Percentiles rank a stretch among this genome's conserved stretches.
Conservation (phyloP, 106 monocot genomes). For the Ottelia alismoides region DNA sequence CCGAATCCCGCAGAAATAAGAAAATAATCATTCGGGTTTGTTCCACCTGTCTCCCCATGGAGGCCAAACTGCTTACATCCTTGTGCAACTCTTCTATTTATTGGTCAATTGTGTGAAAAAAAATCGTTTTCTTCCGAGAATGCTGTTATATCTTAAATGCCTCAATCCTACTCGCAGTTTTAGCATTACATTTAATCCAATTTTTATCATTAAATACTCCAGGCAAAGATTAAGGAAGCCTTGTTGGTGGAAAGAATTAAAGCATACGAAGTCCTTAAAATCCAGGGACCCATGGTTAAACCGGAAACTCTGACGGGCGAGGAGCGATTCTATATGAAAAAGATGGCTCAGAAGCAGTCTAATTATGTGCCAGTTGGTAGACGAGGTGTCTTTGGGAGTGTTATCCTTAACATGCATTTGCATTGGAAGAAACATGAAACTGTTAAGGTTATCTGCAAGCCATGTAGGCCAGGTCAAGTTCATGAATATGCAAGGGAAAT, state of each 20-base stretch:
- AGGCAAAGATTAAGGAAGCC: conserved; percentile 83
- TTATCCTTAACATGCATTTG: conserved; percentile 94
- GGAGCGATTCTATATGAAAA: conserved; percentile 86
- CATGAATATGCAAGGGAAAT: conserved; percentile 87
- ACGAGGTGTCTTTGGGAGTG: conserved; percentile 83
- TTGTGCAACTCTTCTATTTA: too few species aligned
- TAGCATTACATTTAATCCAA: too few species aligned
- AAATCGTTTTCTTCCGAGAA: too few species aligned
- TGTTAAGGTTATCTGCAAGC: conserved; percentile 92
- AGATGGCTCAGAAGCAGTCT: conserved; percentile 94
- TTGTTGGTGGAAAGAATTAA: conserved; percentile 72
- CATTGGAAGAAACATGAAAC: conserved; percentile 99
- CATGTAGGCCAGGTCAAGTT: conserved; percentile 84
- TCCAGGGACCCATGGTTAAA: conserved; percentile 56
- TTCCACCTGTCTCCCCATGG: too few species aligned
- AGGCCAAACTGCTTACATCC: too few species aligned
- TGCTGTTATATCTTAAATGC: too few species aligned
- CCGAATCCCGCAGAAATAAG: too few species aligned
- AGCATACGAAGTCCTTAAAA: conserved; percentile 61
- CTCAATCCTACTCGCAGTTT: too few species aligned
- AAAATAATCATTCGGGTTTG: too few species aligned
- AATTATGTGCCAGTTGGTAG: conserved; percentile 92
- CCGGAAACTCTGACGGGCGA: conserved; percentile 58
- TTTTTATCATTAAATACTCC: too few species aligned
- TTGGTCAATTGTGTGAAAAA: too few species aligned